These are phyloP conservation scores for Delonix regia DNA, from an alignment of 306 rosid genomes.

Conservation along the genomic window DNA sequence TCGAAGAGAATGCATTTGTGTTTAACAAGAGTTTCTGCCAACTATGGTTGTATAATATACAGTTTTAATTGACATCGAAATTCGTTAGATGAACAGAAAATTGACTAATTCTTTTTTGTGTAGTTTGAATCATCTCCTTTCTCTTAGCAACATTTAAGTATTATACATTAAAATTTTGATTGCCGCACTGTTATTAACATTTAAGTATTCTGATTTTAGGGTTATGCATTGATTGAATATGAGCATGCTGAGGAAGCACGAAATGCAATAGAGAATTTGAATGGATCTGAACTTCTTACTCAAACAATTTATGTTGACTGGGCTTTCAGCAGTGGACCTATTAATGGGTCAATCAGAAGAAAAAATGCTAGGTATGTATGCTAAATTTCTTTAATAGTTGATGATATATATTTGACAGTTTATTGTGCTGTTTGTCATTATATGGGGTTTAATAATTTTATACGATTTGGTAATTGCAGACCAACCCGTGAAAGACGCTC, in stretches of 20 bases:
- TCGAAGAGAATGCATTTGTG: conserved; percentile 7
- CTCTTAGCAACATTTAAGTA: not conserved
- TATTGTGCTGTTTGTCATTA: conserved; percentile 16
- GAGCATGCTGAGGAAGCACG: conserved; percentile 70
- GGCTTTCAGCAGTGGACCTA: conserved; percentile 97
- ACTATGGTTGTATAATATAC: not conserved
- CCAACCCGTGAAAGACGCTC: conserved; percentile 84
- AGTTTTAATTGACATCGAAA: not conserved
- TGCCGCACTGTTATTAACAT: conserved; percentile 7
- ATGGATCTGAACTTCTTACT: conserved; percentile 80
- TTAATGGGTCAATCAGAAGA: conserved; percentile 71
- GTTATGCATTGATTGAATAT: conserved; percentile 62
- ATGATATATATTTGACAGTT: not conserved
- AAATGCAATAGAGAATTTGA: conserved; percentile 81
- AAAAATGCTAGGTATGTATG: conserved; percentile 73
- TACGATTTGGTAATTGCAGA: conserved; percentile 49
- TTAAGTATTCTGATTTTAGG: conserved; percentile 35
- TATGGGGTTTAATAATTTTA: not conserved
- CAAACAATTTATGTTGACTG: conserved; percentile 83
- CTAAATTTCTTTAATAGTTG: not conserved
- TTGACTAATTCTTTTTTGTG: not conserved
- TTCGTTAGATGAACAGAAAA: not conserved
- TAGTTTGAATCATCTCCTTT: not conserved
- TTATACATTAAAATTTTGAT: not conserved
- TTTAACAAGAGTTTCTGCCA: conserved; percentile 6